Conservation (phyloP, 176 grass and related monocot genomes). For the Oryza rufipogon region DNA sequence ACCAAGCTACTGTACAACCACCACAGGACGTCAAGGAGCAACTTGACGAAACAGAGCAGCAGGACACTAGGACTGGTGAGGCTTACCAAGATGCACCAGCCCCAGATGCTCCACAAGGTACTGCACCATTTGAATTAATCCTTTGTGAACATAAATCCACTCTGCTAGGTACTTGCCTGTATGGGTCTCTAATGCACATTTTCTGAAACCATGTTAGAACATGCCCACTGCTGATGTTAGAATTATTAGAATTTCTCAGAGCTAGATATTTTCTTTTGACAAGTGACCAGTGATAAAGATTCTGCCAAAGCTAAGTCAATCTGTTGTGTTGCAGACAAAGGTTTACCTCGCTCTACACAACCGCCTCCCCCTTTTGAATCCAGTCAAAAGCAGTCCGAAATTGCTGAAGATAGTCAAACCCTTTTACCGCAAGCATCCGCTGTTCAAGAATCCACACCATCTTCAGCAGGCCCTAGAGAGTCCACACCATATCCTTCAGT, state of each 20-base stretch:
- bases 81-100: neutral
- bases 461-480: neutral
- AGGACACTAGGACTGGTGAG: too few relatives aligned
- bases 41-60: too few relatives aligned
- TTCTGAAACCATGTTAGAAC: neutral
- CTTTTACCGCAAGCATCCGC: neutral
- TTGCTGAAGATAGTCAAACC: neutral
- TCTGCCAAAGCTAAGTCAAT: neutral
- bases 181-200: neutral
- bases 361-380: neutral
- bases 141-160: neutral
- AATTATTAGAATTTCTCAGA: too few relatives aligned
- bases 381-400: neutral
- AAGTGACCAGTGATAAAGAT: too few relatives aligned
- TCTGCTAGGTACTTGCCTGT: neutral
- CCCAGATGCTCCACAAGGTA: constrained; percentile 17
- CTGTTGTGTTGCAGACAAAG: neutral
- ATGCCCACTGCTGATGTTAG: neutral
- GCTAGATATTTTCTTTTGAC: too few relatives aligned
- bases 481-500: neutral
- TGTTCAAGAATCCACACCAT: too few relatives aligned
- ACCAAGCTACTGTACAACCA: too few relatives aligned
- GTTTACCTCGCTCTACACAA: neutral
- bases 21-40: too few relatives aligned
- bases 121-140: constrained; percentile 5